A percentile compares a stretch with the other conserved stretches of the same genome.
Evolutionary conservation across 257 asterid genomes (phyloP).

Genomic region (Primulina huaijiensis): DNA sequence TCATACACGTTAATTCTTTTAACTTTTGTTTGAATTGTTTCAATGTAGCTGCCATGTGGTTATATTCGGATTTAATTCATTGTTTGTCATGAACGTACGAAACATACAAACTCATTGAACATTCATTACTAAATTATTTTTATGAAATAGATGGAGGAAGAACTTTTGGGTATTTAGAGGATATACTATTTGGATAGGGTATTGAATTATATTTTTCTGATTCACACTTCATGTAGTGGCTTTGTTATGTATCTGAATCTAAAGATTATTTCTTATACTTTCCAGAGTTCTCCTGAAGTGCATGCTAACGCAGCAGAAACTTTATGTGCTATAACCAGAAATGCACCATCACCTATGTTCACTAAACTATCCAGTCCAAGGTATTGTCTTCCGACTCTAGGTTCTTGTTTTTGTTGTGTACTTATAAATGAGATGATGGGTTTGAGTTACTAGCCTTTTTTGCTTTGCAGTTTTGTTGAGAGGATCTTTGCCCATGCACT

Average conservation of each 20-base stretch:
- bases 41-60: constrained; percentile 11
- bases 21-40: constrained; percentile 6
- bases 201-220: constrained; percentile 24
- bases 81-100: constrained; percentile 8
- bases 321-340: constrained; percentile 89
- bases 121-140: constrained; percentile 15
- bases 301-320: constrained; percentile 97
- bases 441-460: constrained; percentile 23
- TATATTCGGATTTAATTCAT: constrained; percentile 14
- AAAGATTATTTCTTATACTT: constrained; percentile 16
- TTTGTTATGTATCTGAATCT: constrained; percentile 13
- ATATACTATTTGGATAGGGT: constrained; percentile 20
- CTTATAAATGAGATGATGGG: background rate
- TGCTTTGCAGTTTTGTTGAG: constrained; percentile 67
- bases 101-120: constrained; percentile 12
- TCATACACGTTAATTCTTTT: constrained; percentile 6
- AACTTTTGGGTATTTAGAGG: constrained; percentile 20
- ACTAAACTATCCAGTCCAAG: constrained; percentile 86
- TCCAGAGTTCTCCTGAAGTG: constrained; percentile 90
- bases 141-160: constrained; percentile 22
- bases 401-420: constrained; percentile 1
- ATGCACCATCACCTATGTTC: constrained; percentile 79
- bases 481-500: constrained; percentile 91
- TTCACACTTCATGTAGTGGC: constrained; percentile 16
- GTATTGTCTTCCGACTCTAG: constrained; percentile 33